These are phyloP conservation scores for Aleurites moluccanus DNA, from an alignment of 441 rosid species.

Conservation along the genomic window DNA sequence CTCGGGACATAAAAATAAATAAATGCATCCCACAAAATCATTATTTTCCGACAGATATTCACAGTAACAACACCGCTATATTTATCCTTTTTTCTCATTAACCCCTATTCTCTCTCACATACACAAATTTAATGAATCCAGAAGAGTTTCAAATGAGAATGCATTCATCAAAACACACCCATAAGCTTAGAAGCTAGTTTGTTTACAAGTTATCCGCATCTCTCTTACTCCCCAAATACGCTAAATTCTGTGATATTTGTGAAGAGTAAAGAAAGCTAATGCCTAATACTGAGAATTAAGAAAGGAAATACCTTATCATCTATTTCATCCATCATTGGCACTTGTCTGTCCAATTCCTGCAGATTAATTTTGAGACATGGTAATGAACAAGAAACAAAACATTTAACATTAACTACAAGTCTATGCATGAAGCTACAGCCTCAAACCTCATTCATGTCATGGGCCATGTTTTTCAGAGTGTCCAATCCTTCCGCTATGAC, in stretches of 20 bases:
- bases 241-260: background rate
- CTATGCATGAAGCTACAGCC: background rate
- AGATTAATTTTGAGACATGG: conserved; percentile 3
- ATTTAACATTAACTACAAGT: conserved; percentile 8
- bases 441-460: conserved; percentile 90
- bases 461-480: conserved; percentile 87
- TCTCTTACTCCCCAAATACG: background rate
- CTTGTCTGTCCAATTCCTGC: conserved; percentile 91
- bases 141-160: background rate
- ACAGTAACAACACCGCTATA: background rate
- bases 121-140: background rate
- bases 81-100: background rate
- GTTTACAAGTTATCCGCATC: background rate
- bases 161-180: background rate
- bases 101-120: background rate
- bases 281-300: conserved; percentile 8
- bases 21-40: too few relatives aligned
- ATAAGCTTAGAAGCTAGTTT: background rate
- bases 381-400: conserved; percentile 3
- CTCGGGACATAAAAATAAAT: conserved; percentile 1
- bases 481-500: conserved; percentile 88
- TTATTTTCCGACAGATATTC: background rate
- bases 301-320: conserved; percentile 62
- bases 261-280: background rate
- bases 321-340: conserved; percentile 94